Percentiles rank a stretch among this genome's conserved stretches.
phyloP scores from a whole-genome alignment of 2,329 filamentous ascomycete species.

The Alternaria metachromatica region DNA sequence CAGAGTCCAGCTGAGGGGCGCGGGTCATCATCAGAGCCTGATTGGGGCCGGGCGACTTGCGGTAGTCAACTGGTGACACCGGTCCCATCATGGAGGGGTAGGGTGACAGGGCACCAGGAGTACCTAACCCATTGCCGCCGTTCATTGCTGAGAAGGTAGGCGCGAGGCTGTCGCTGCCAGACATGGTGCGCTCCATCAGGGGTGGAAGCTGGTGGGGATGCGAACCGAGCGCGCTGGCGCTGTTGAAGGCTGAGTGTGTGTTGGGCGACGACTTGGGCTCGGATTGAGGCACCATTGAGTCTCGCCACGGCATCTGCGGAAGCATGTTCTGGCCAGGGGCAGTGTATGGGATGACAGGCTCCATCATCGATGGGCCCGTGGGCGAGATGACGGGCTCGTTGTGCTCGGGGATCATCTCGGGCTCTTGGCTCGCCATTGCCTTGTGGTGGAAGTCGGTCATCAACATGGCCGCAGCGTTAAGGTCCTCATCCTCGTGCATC shows the following conservation, averaged over 20 bases:
- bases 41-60: slow-evolving; percentile 71
- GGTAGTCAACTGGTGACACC: slow-evolving; percentile 72
- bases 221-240: slow-evolving; percentile 63
- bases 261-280: slow-evolving; percentile 81
- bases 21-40: slow-evolving; percentile 69
- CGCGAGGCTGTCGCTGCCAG: slow-evolving; percentile 65
- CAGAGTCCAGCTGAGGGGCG: slow-evolving; percentile 80
- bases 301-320: slow-evolving; percentile 91
- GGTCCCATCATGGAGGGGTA: slow-evolving; percentile 72
- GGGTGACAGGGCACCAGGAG: slow-evolving; percentile 76
- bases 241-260: slow-evolving; percentile 63
- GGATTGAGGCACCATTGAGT: slow-evolving; percentile 78
- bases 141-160: slow-evolving; percentile 74
- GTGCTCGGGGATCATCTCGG: slow-evolving; percentile 60
- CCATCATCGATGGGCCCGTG: slow-evolving; percentile 74
- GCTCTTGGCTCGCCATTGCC: slow-evolving; percentile 76
- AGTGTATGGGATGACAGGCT: slow-evolving; percentile 74
- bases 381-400: slow-evolving; percentile 75
- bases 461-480: slow-evolving; percentile 97
- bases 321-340: slow-evolving; percentile 76
- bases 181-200: slow-evolving; percentile 69
- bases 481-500: slow-evolving; percentile 87
- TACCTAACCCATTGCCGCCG: slow-evolving; percentile 71
- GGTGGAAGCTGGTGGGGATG: slow-evolving; percentile 70
- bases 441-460: slow-evolving; percentile 99